phyloP scores from a whole-genome alignment of 495 filamentous ascomycete species.

The Cercophora sp. region DNA sequence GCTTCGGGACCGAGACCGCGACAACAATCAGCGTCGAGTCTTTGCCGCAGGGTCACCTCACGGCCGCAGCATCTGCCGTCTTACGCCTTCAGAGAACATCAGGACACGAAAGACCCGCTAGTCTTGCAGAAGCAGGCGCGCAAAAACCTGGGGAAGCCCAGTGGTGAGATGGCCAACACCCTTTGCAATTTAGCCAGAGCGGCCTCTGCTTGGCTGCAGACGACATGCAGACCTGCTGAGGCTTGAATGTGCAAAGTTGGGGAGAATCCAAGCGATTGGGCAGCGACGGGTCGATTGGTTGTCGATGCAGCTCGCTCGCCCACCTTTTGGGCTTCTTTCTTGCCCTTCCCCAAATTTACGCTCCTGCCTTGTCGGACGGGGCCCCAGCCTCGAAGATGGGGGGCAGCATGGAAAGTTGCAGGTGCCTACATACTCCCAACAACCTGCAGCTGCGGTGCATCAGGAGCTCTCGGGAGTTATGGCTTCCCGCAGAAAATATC shows the following conservation, averaged over 20 bases:
- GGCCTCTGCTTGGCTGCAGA: slow-evolving; percentile 8
- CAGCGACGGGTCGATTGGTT: slow-evolving; percentile 17
- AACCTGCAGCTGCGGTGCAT: slow-evolving; percentile 10
- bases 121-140: slow-evolving; percentile 6
- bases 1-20: slow-evolving; percentile 1
- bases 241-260: background rate
- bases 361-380: background rate
- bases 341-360: slow-evolving; percentile 2
- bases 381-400: background rate
- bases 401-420: slow-evolving; percentile 5
- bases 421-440: slow-evolving; percentile 4
- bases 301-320: slow-evolving; percentile 2
- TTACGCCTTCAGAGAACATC: slow-evolving; percentile 6
- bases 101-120: slow-evolving; percentile 1
- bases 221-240: background rate
- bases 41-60: slow-evolving; percentile 1
- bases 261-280: slow-evolving; percentile 17
- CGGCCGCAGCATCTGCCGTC: slow-evolving; percentile 14
- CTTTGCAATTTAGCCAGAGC: slow-evolving; percentile 9
- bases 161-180: background rate
- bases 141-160: slow-evolving; percentile 8
- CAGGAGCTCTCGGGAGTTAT: slow-evolving; percentile 5
- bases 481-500: background rate
- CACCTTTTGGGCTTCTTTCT: slow-evolving; percentile 2
- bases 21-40: too few relatives aligned